Percentiles rank a stretch among this genome's conserved stretches.
Conservation (phyloP, 306 rosid genomes). For the Rosa multiflora region DNA sequence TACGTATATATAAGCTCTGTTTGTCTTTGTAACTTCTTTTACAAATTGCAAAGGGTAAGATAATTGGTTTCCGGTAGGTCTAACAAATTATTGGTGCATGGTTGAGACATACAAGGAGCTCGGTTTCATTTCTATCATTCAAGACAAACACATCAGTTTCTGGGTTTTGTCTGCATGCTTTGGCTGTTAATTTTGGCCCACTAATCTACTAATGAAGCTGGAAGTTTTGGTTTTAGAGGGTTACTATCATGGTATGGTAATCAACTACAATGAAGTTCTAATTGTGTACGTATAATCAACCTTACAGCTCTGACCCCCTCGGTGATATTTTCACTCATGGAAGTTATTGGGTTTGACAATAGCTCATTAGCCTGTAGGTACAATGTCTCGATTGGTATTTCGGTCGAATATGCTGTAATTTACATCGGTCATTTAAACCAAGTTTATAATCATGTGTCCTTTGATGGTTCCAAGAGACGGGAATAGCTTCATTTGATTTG, state of each 20-base stretch:
- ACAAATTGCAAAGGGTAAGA: background rate
- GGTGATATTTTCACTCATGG: background rate
- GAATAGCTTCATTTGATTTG: background rate
- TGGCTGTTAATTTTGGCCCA: background rate
- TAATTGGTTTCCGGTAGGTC: background rate
- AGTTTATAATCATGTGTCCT: no score
- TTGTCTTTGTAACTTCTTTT: background rate
- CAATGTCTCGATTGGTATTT: background rate
- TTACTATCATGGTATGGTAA: background rate
- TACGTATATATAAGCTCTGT: background rate
- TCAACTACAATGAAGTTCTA: background rate
- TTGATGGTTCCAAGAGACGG: background rate
- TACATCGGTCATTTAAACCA: background rate
- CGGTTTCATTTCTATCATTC: background rate
- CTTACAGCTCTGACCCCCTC: background rate
- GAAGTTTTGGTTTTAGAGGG: no score
- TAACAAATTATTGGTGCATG: background rate
- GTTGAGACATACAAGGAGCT: background rate
- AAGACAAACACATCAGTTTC: background rate
- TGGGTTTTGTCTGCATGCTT: background rate
- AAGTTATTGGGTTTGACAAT: background rate
- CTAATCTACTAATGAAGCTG: background rate
- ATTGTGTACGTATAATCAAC: background rate
- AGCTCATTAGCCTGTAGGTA: background rate
- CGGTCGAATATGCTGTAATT: background rate